Evolutionary conservation across 2,329 filamentous ascomycete species (phyloP).

Genomic region (Trichoderma afroharzianum): DNA sequence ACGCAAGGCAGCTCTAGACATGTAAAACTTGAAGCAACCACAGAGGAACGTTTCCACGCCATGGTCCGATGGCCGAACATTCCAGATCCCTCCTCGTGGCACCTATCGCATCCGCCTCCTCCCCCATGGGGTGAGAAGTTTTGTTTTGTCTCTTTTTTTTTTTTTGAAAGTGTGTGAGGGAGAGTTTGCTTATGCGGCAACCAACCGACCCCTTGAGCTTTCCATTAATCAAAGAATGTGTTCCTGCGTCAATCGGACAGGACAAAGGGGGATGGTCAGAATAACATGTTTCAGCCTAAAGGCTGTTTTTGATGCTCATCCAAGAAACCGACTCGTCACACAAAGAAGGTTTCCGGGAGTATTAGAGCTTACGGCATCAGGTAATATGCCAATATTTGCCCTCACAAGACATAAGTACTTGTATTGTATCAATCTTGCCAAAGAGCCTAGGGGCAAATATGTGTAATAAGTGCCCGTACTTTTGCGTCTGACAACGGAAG

Average conservation of each 20-base stretch:
- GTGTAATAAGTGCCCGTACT: constrained; percentile 4
- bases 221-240: constrained; percentile 3
- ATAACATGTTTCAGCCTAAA: constrained; percentile 5
- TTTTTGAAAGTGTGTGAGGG: background rate
- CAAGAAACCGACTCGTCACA: background rate
- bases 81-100: background rate
- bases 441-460: background rate
- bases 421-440: background rate
- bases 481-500: constrained; percentile 3
- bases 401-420: background rate
- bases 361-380: constrained; percentile 1
- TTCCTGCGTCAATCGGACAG: constrained; percentile 7
- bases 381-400: background rate
- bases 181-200: background rate
- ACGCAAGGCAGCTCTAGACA: background rate
- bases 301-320: background rate
- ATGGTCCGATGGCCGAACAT: background rate
- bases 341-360: constrained; percentile 5
- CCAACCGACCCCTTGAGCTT: background rate
- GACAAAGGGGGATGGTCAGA: background rate
- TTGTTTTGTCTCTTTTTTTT: background rate
- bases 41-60: background rate
- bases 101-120: background rate
- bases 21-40: background rate
- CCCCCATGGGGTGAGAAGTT: constrained; percentile 1